phyloP scores from a whole-genome alignment of 352 stramenopile genomes.

The Pythium apleroticum region DNA sequence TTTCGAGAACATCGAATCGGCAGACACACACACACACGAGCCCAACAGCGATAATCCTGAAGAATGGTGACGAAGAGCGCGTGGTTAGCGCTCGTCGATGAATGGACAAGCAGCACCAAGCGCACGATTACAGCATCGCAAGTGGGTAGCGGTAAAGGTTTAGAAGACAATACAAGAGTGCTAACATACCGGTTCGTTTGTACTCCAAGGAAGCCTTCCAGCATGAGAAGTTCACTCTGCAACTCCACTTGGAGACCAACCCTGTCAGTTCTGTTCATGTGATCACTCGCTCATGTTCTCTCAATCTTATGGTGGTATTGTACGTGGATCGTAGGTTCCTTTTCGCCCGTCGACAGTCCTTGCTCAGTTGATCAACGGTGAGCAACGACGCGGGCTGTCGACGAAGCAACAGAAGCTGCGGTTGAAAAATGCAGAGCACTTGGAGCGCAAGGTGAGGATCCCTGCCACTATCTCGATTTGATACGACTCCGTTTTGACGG shows the following conservation, averaged over 20 bases:
- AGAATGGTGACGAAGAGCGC: conserved; percentile 12
- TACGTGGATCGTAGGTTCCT: conserved; percentile 26
- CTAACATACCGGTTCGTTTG: conserved; percentile 1
- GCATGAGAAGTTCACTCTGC: conserved; percentile 40
- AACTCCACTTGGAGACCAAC: conserved; percentile 50
- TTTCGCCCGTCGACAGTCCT: conserved; percentile 61
- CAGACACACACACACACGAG: too few relatives aligned
- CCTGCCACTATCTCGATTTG: not conserved
- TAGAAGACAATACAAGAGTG: not conserved
- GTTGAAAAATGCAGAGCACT: conserved; percentile 43
- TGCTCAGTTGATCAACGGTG: conserved; percentile 39
- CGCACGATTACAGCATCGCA: conserved; percentile 9
- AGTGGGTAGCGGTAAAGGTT: conserved; percentile 8
- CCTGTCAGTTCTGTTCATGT: conserved; percentile 30
- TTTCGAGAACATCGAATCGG: not conserved
- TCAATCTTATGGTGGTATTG: too few relatives aligned
- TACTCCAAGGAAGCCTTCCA: conserved; percentile 28
- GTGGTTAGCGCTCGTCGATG: conserved; percentile 18
- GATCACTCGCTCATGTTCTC: too few relatives aligned
- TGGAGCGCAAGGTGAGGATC: conserved; percentile 48
- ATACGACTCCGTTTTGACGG: not conserved
- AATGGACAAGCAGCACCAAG: conserved; percentile 15
- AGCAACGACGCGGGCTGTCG: conserved; percentile 30
- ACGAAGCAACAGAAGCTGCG: conserved; percentile 32
- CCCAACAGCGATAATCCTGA: too few relatives aligned